These are phyloP conservation scores for Auriculariales sp. DNA, from an alignment of 768 basidiomycete genomes.

Conservation along the genomic window DNA sequence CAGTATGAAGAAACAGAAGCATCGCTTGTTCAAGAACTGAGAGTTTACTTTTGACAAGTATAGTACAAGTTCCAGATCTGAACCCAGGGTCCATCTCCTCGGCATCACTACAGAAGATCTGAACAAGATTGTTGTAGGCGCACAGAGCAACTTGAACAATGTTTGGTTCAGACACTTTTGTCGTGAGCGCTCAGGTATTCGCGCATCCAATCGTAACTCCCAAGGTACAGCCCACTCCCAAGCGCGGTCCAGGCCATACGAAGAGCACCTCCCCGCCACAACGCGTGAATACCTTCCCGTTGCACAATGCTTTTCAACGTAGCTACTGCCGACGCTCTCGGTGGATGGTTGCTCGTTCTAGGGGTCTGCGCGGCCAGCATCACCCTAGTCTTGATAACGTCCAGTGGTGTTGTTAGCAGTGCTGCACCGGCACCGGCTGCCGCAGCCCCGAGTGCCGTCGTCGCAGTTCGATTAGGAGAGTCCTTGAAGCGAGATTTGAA, in stretches of 20 bases:
- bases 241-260: background rate
- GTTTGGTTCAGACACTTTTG: too few relatives aligned
- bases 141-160: too few relatives aligned
- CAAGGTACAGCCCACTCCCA: background rate
- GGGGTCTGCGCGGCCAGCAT: conserved; percentile 54
- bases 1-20: too few relatives aligned
- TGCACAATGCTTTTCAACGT: background rate
- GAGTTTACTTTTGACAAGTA: too few relatives aligned
- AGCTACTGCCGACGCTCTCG: background rate
- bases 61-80: too few relatives aligned
- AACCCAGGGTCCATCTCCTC: too few relatives aligned
- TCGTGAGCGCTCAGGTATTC: too few relatives aligned
- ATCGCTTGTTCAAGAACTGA: too few relatives aligned
- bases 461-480: too few relatives aligned
- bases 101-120: too few relatives aligned
- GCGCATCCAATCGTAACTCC: background rate
- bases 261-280: background rate
- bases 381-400: conserved; percentile 91
- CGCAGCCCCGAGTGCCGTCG: conserved; percentile 53
- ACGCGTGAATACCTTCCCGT: background rate
- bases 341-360: background rate
- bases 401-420: conserved; percentile 82
- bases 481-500: conserved; percentile 68
- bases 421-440: conserved; percentile 85
- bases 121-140: too few relatives aligned